phyloP scores from a whole-genome alignment of 2,329 filamentous ascomycete genomes.

The Nemania diffusa region DNA sequence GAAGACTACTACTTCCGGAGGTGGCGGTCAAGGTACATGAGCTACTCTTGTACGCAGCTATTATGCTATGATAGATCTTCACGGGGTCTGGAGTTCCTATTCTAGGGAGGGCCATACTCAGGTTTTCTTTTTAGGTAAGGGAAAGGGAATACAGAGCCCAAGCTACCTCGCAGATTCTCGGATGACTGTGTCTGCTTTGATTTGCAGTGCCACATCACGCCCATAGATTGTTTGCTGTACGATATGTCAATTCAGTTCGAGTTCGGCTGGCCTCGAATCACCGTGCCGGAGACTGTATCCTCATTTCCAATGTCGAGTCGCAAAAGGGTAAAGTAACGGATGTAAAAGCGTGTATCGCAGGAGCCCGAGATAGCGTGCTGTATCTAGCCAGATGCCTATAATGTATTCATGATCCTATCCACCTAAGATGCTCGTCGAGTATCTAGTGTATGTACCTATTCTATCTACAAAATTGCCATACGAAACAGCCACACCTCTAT shows the following conservation, averaged over 20 bases:
- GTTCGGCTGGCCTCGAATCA: neutral
- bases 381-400: neutral
- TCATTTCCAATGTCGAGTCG: neutral
- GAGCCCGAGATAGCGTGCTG: neutral
- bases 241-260: neutral
- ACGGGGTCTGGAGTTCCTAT: neutral
- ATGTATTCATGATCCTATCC: neutral
- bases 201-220: neutral
- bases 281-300: neutral
- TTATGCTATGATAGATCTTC: neutral
- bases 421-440: too few species aligned
- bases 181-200: neutral
- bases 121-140: neutral
- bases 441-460: neutral
- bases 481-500: neutral
- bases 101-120: neutral
- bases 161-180: neutral
- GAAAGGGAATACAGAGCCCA: slow-evolving; percentile 3
- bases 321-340: neutral
- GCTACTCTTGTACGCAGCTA: neutral
- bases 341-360: neutral
- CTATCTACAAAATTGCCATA: neutral
- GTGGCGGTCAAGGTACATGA: slow-evolving; percentile 15
- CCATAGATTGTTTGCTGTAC: neutral
- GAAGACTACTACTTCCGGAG: slow-evolving; percentile 51